Percentiles rank a stretch among this genome's conserved stretches.
Evolutionary conservation across 371 early-diverging fungal genomes (phyloP).

Genomic region (Coemansia sp.): DNA sequence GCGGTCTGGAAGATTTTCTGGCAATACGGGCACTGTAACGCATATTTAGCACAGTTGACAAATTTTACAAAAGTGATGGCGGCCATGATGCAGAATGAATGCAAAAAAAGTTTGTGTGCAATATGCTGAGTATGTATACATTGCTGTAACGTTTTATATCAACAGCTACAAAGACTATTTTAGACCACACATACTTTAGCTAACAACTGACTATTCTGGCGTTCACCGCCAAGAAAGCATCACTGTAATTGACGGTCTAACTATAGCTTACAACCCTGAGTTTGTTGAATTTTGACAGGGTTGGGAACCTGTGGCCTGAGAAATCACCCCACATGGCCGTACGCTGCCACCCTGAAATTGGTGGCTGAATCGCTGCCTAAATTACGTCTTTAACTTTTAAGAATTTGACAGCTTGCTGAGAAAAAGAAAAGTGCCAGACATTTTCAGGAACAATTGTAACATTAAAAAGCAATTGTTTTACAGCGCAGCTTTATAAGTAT

Average conservation of each 20-base stretch:
- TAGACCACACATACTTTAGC: neutral
- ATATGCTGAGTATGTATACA: neutral
- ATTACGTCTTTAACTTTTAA: neutral
- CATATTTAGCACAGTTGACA: neutral
- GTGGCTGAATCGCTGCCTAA: neutral
- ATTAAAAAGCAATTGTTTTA: neutral
- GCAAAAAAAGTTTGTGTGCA: neutral
- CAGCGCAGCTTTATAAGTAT: neutral
- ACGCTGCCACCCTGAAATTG: too few species aligned
- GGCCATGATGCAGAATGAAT: neutral
- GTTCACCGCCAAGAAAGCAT: neutral
- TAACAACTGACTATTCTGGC: neutral
- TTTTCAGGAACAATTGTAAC: neutral
- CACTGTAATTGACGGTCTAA: neutral
- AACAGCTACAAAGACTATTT: neutral
- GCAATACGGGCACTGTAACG: slow-evolving; percentile 2
- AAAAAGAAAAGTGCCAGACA: neutral
- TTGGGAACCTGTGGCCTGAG: neutral
- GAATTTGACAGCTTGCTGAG: neutral
- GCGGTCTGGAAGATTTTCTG: neutral
- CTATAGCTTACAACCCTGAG: neutral
- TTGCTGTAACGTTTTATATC: neutral
- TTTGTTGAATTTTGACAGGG: neutral
- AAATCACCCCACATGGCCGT: neutral
- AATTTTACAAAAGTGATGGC: neutral